phyloP scores from a whole-genome alignment of 495 filamentous ascomycete genomes.

The Podospora pseudopauciseta region DNA sequence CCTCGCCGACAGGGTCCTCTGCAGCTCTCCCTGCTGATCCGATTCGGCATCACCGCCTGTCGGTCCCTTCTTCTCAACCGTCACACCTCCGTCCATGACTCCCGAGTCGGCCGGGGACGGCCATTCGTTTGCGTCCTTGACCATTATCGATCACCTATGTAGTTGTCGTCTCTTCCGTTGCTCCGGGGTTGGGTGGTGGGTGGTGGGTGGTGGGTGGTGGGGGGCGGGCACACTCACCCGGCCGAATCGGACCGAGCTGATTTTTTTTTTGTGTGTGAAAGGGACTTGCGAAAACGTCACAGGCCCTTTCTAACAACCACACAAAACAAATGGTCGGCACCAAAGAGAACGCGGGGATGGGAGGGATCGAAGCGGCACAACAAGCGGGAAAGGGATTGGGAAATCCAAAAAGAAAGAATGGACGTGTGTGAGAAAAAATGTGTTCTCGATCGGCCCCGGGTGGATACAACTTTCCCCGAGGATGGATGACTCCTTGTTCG shows the following conservation, averaged over 20 bases:
- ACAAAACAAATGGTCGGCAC: neutral
- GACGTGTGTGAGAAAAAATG: neutral
- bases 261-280: neutral
- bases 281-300: too few species aligned
- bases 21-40: conserved; percentile 24
- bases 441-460: neutral
- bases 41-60: conserved; percentile 17
- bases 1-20: conserved; percentile 38
- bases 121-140: neutral
- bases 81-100: neutral
- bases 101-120: conserved; percentile 5
- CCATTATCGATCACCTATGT: conserved; percentile 1
- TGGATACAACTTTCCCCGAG: neutral
- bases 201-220: too few species aligned
- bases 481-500: conserved; percentile 1
- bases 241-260: neutral
- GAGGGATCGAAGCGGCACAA: neutral
- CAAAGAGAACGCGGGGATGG: neutral
- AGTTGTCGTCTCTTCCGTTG: neutral
- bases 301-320: neutral
- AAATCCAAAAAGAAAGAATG: neutral
- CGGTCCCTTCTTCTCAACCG: conserved; percentile 8
- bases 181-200: neutral
- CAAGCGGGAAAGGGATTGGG: neutral
- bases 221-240: neutral